Conservation (phyloP, 768 basidiomycete genomes). For the Pilatotrama ljubarskyi region DNA sequence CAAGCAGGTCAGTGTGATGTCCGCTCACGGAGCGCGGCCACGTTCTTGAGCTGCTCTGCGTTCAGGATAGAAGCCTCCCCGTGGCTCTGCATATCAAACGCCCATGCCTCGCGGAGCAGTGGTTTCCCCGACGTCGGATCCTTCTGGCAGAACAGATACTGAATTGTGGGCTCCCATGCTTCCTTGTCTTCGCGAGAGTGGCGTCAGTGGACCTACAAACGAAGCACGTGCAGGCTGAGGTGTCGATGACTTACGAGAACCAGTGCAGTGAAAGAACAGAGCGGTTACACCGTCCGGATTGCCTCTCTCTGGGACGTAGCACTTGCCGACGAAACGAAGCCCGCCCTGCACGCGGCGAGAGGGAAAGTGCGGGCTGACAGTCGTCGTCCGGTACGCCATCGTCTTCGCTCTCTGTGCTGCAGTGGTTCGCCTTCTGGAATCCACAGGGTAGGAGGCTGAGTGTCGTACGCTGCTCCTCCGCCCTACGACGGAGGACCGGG, state of each 20-base stretch:
- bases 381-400: slow-evolving; percentile 9
- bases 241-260: slow-evolving; percentile 2
- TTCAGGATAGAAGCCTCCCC: slow-evolving; percentile 15
- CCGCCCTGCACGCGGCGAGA: background rate
- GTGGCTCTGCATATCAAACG: slow-evolving; percentile 20
- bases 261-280: slow-evolving; percentile 14
- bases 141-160: background rate
- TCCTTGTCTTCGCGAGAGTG: slow-evolving; percentile 13
- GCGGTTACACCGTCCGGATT: slow-evolving; percentile 2
- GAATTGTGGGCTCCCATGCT: slow-evolving; percentile 13
- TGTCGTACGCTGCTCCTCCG: background rate
- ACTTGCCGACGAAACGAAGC: slow-evolving; percentile 8
- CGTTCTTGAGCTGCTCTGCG: background rate
- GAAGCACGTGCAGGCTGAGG: background rate
- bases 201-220: background rate
- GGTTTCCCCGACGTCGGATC: background rate
- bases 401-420: background rate
- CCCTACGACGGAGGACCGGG: background rate
- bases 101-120: slow-evolving; percentile 18
- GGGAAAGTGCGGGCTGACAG: background rate
- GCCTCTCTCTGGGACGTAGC: slow-evolving; percentile 1
- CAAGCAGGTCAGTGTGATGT: background rate
- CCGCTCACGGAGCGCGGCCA: background rate
- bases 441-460: background rate
- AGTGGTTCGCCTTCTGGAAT: background rate